Evolutionary conservation across 306 rosid species (phyloP).

Genomic region (Canavalia ensiformis): DNA sequence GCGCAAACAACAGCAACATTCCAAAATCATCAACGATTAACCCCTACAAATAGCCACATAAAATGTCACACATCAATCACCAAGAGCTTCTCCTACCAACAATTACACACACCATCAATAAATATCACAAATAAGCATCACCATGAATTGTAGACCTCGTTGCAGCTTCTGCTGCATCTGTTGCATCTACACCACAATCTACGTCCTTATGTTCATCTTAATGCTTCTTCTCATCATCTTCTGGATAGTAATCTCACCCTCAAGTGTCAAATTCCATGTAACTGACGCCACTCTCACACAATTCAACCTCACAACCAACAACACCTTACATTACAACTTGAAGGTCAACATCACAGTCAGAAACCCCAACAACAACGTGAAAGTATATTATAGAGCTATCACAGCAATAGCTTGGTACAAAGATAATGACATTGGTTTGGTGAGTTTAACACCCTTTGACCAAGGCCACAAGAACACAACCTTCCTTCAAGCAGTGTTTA

Average conservation of each 20-base stretch:
- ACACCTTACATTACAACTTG: constrained; percentile 45
- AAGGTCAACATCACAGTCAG: constrained; percentile 48
- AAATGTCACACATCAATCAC: too few species aligned
- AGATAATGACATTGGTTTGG: constrained; percentile 9
- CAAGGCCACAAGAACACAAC: constrained; percentile 55
- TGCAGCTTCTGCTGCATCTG: neutral
- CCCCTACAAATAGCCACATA: too few species aligned
- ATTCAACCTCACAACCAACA: constrained; percentile 51
- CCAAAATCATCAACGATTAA: too few species aligned
- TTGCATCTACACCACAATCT: constrained; percentile 29
- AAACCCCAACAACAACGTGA: constrained; percentile 49
- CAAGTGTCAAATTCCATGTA: constrained; percentile 47
- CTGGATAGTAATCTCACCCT: constrained; percentile 19
- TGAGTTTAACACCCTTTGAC: constrained; percentile 49
- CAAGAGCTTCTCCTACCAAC: too few species aligned
- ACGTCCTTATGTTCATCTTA: neutral
- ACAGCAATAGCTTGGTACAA: constrained; percentile 46
- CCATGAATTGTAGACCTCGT: too few species aligned
- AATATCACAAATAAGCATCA: too few species aligned
- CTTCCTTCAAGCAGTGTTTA: constrained; percentile 39
- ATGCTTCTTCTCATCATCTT: neutral
- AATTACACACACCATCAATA: too few species aligned
- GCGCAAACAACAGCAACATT: too few species aligned
- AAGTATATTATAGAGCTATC: constrained; percentile 43
- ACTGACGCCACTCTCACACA: constrained; percentile 46